phyloP scores from a whole-genome alignment of 768 basidiomycete species.

The Pisolithus sp. region DNA sequence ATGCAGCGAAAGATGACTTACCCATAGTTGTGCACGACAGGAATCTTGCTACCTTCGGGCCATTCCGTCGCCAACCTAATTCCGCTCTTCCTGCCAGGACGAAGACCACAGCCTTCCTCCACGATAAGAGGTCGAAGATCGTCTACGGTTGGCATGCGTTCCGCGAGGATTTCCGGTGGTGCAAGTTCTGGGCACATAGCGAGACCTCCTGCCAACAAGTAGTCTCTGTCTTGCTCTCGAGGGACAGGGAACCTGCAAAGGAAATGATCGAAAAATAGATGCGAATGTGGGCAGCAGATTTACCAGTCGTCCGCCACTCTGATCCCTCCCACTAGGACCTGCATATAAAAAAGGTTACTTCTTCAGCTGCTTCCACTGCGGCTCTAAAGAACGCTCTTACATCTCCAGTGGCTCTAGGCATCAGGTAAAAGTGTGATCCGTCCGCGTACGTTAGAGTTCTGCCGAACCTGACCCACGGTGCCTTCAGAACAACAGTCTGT shows the following conservation, averaged over 20 bases:
- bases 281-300: background rate
- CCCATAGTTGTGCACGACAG: conserved; percentile 63
- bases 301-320: conserved; percentile 57
- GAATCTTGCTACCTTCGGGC: conserved; percentile 33
- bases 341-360: background rate
- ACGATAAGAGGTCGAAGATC: conserved; percentile 44
- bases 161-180: conserved; percentile 44
- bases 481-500: conserved; percentile 38
- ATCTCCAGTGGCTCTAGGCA: conserved; percentile 33
- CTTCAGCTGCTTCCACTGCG: background rate
- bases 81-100: conserved; percentile 65
- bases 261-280: background rate
- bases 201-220: conserved; percentile 50
- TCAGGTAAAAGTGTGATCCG: conserved; percentile 30
- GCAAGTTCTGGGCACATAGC: conserved; percentile 52
- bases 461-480: conserved; percentile 42
- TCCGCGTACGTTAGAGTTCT: conserved; percentile 24
- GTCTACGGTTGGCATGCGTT: conserved; percentile 42
- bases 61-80: conserved; percentile 50
- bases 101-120: conserved; percentile 54
- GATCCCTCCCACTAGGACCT: conserved; percentile 59
- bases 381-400: conserved; percentile 25
- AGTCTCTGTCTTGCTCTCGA: conserved; percentile 53
- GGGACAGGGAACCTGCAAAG: conserved; percentile 53
- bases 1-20: conserved; percentile 23